Percentiles rank a stretch among this genome's conserved stretches.
Conservation (phyloP, 768 basidiomycete genomes). For the Amanita rubescens region DNA sequence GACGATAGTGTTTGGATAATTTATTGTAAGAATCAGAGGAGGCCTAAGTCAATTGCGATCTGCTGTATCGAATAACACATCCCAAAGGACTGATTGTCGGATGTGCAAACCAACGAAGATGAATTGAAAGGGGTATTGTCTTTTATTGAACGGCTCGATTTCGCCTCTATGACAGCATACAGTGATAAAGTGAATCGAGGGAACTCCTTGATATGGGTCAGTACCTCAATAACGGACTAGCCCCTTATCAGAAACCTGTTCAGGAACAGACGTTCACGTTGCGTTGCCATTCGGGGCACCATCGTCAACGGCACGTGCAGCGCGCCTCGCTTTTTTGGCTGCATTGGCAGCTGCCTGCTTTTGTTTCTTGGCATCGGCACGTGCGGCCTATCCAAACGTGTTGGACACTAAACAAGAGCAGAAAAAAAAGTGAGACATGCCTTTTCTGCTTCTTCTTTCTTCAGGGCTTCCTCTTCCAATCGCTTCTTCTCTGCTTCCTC, state of each 20-base stretch:
- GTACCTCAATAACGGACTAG: neutral
- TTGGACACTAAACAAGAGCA: conserved; percentile 3
- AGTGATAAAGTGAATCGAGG: neutral
- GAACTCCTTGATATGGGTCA: neutral
- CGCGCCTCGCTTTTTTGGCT: conserved; percentile 81
- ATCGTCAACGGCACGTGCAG: conserved; percentile 45
- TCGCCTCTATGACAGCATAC: neutral
- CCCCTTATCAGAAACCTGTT: neutral
- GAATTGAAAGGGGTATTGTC: neutral
- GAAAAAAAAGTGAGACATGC: conserved; percentile 26
- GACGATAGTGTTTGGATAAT: neutral
- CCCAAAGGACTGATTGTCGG: no score
- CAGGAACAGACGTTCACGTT: neutral
- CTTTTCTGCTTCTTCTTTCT: conserved; percentile 77
- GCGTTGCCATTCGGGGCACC: conserved; percentile 9
- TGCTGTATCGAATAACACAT: no score
- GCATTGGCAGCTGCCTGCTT: conserved; percentile 84
- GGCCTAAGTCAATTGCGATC: no score
- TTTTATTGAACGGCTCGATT: neutral
- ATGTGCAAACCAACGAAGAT: neutral
- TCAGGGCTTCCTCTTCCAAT: conserved; percentile 63
- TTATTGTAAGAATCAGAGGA: no score
- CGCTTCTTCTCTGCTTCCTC: conserved; percentile 70
- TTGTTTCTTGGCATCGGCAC: conserved; percentile 75
- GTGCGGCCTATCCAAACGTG: conserved; percentile 32